phyloP scores from a whole-genome alignment of 2,329 filamentous ascomycete species.

The Neonectria sp. region DNA sequence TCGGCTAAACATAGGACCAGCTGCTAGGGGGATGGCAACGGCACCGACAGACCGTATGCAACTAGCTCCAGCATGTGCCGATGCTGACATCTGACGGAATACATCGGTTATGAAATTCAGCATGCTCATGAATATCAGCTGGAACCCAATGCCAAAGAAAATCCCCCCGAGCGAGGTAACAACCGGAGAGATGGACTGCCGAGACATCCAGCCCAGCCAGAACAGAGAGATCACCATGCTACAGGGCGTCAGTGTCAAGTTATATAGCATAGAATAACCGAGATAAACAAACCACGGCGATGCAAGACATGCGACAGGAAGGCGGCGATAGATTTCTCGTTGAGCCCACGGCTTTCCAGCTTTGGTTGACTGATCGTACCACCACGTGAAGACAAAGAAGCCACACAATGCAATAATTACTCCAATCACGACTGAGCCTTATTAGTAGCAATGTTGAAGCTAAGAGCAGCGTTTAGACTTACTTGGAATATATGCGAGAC shows the following conservation, averaged over 20 bases:
- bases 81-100: conserved; percentile 25
- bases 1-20: conserved; percentile 30
- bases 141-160: conserved; percentile 12
- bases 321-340: conserved; percentile 34
- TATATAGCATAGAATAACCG: no score
- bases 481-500: no score
- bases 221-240: conserved; percentile 29
- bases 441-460: no score
- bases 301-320: conserved; percentile 35
- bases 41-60: conserved; percentile 23
- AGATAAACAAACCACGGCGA: conserved; percentile 13
- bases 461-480: no score
- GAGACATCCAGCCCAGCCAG: conserved; percentile 39
- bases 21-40: conserved; percentile 29
- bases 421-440: no score
- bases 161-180: conserved; percentile 10
- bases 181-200: neutral
- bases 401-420: neutral
- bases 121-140: conserved; percentile 21
- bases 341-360: conserved; percentile 27
- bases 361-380: neutral
- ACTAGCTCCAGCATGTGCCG: conserved; percentile 25
- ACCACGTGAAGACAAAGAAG: conserved; percentile 7
- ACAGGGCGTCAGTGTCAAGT: neutral
- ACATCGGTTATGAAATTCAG: conserved; percentile 31